Conservation (phyloP, 2,329 filamentous ascomycete genomes). For the Cladophialophora psammophila region DNA sequence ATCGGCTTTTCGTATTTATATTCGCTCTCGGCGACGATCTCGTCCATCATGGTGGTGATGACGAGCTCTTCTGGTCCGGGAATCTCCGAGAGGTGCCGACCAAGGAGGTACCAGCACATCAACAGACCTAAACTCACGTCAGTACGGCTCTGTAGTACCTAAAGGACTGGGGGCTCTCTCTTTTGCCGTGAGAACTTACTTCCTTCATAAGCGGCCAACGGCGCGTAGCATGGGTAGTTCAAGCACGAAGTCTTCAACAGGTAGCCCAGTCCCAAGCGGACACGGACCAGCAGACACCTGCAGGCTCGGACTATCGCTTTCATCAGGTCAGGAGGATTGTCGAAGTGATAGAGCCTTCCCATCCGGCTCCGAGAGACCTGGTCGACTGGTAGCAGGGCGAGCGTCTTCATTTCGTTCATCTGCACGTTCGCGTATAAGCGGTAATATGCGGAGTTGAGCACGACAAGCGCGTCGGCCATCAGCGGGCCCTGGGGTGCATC, state of each 20-base stretch:
- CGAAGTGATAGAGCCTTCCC: neutral
- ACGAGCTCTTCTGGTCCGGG: constrained; percentile 13
- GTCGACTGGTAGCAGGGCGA: constrained; percentile 4
- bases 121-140: constrained; percentile 1
- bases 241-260: constrained; percentile 5
- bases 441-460: constrained; percentile 11
- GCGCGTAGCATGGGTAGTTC: constrained; percentile 7
- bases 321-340: constrained; percentile 6
- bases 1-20: constrained; percentile 10
- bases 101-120: constrained; percentile 18
- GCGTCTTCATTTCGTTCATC: constrained; percentile 15
- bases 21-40: constrained; percentile 18
- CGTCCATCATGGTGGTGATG: constrained; percentile 20
- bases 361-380: constrained; percentile 3
- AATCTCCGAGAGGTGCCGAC: constrained; percentile 10
- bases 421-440: constrained; percentile 8
- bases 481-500: constrained; percentile 3
- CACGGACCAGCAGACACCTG: constrained; percentile 7
- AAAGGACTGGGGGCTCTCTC: neutral
- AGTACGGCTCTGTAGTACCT: neutral
- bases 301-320: constrained; percentile 10
- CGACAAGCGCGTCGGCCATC: constrained; percentile 7
- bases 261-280: constrained; percentile 5
- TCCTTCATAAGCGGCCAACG: neutral
- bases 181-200: constrained; percentile 1